Conservation (phyloP, 2,329 filamentous ascomycete genomes). For the Botrytis sinoallii region DNA sequence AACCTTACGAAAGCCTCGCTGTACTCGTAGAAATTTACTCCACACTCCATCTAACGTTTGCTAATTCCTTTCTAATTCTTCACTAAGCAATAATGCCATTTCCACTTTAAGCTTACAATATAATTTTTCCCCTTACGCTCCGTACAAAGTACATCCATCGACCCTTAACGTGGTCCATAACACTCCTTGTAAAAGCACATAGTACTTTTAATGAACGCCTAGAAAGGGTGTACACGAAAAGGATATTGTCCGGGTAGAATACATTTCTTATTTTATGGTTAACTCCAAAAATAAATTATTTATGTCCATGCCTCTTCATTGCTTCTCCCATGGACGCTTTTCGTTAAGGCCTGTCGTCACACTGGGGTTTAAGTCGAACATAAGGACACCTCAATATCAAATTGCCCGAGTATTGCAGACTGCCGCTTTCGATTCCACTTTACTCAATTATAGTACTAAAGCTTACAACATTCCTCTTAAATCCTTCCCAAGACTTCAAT, state of each 20-base stretch:
- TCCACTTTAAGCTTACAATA: slow-evolving; percentile 12
- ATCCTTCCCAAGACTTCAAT: slow-evolving; percentile 31
- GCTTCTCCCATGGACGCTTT: slow-evolving; percentile 27
- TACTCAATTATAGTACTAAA: slow-evolving; percentile 26
- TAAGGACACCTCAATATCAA: slow-evolving; percentile 38
- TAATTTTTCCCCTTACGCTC: background rate
- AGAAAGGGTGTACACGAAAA: slow-evolving; percentile 20
- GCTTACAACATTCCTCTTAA: slow-evolving; percentile 22
- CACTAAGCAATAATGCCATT: background rate
- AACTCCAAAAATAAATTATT: slow-evolving; percentile 17
- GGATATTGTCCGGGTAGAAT: background rate
- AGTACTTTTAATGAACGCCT: slow-evolving; percentile 15
- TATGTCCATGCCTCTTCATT: slow-evolving; percentile 34
- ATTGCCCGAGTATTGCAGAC: slow-evolving; percentile 34
- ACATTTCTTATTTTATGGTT: background rate
- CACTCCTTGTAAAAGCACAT: slow-evolving; percentile 20
- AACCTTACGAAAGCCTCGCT: background rate
- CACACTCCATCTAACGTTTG: background rate
- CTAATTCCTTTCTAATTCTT: background rate
- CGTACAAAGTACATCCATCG: background rate
- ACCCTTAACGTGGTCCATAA: background rate
- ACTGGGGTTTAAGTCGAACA: slow-evolving; percentile 31
- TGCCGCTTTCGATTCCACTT: slow-evolving; percentile 28
- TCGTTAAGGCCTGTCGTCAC: slow-evolving; percentile 33
- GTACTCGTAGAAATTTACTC: background rate